Base-by-base conservation (phyloP, 306 rosid genomes). In the Pachyrhizus erosus region DNA sequence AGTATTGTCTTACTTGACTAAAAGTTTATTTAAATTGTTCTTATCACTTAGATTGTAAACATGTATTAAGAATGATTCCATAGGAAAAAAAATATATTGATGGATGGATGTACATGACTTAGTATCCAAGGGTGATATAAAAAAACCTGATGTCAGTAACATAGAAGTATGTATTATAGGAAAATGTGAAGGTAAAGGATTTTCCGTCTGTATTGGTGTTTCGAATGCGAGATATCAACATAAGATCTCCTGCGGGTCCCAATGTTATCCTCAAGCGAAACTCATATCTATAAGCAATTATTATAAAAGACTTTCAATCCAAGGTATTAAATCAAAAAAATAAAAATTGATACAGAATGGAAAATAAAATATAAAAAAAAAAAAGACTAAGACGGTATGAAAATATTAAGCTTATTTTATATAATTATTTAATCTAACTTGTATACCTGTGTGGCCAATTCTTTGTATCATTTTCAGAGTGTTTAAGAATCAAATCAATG, bases 141-240 rank as follows among this genome's bases (percentile, higher is more conserved):
- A 80, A 68, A 75, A 80, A 93, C 97, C 97, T 83, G 88, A 94
- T 85, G 75, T 90, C 97, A 4, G 89, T 85, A 69, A 94, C 91
- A 71, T 77, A 71, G 66, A 94, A 81, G 81, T 91, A 89, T 27
- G 97, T 81, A 70, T 89, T 90, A 66, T 89, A 91, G 78, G 98
- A 90, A 82, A 94, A 91, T 54, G 97, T 88, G 88, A 94, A 94
- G 27, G 89, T 80, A 81, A 94, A 89, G 0, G 92, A 76, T 83
- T 88, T 90, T 48, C 93, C 98, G 86, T 90, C 97, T 17, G 81
- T 86, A 51, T 88, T 90, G 64, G 94, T 89, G 78, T 94, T 94
- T 76, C 97, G 90, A 79, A 91, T 89, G 57, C 98, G 91, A 9
- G 98, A 90, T 9, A 92, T 92, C 87, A 91, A 31, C 92, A 85